Evolutionary conservation across 2,329 filamentous ascomycete species (phyloP).

Genomic region (Penicillium corylophilum): DNA sequence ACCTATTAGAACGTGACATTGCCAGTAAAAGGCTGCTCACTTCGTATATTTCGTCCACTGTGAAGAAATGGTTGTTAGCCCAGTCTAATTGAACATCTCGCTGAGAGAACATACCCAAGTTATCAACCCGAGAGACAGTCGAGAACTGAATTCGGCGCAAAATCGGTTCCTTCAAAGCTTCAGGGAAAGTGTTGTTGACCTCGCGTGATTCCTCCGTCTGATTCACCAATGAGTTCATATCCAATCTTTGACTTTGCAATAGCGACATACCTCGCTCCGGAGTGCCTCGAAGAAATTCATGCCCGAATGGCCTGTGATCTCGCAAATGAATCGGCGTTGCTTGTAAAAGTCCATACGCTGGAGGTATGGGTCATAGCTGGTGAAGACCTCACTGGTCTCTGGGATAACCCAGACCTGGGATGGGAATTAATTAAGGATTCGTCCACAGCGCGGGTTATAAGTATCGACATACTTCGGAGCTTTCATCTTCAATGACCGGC

Average conservation of each 20-base stretch:
- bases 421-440: constrained; percentile 7
- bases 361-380: constrained; percentile 83
- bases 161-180: constrained; percentile 85
- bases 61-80: constrained; percentile 19
- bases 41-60: constrained; percentile 53
- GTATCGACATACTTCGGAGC: constrained; percentile 65
- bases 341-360: constrained; percentile 89
- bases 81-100: not conserved
- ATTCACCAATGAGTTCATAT: constrained; percentile 6
- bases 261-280: constrained; percentile 74
- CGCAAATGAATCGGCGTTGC: constrained; percentile 90
- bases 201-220: constrained; percentile 78
- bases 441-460: constrained; percentile 2
- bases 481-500: constrained; percentile 73
- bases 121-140: constrained; percentile 84
- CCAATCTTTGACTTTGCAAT: constrained; percentile 1
- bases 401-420: constrained; percentile 84
- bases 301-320: constrained; percentile 89
- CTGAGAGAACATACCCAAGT: constrained; percentile 50
- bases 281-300: constrained; percentile 91
- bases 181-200: constrained; percentile 88
- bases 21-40: constrained; percentile 31
- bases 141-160: constrained; percentile 89
- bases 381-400: constrained; percentile 86
- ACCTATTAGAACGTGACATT: not conserved